phyloP scores from a whole-genome alignment of 306 rosid species.

The Macrotyloma uniflorum region DNA sequence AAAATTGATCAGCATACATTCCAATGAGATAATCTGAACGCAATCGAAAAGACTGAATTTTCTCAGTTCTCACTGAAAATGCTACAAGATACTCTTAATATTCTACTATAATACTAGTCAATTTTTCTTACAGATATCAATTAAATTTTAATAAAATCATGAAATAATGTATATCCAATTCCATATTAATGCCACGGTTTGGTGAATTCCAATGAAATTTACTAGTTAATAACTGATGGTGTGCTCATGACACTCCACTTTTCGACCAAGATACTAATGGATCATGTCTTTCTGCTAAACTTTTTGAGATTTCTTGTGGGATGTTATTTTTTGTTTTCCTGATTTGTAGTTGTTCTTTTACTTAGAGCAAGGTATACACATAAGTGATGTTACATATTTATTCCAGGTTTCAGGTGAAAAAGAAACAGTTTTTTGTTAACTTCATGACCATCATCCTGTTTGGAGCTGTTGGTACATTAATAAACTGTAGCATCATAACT shows the following conservation, averaged over 20 bases:
- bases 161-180: not conserved
- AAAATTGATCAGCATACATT: not conserved
- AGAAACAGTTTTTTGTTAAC: constrained; percentile 92
- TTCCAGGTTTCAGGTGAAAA: constrained; percentile 97
- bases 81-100: not conserved
- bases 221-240: not conserved
- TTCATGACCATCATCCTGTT: constrained; percentile 81
- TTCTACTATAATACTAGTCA: not conserved
- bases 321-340: not conserved
- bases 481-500: constrained; percentile 77
- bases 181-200: not conserved
- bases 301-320: not conserved
- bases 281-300: not conserved
- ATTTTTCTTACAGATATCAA: not conserved
- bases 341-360: not conserved
- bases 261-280: not conserved
- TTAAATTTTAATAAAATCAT: not conserved
- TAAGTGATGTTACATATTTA: constrained; percentile 8
- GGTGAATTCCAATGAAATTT: not conserved
- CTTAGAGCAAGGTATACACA: not conserved
- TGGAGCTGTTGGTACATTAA: constrained; percentile 91
- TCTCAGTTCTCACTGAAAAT: not conserved
- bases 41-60: not conserved
- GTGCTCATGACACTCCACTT: not conserved
- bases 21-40: not conserved